Conservation (phyloP, 345 rosid genomes). For the Eucalyptus pauciflora region DNA sequence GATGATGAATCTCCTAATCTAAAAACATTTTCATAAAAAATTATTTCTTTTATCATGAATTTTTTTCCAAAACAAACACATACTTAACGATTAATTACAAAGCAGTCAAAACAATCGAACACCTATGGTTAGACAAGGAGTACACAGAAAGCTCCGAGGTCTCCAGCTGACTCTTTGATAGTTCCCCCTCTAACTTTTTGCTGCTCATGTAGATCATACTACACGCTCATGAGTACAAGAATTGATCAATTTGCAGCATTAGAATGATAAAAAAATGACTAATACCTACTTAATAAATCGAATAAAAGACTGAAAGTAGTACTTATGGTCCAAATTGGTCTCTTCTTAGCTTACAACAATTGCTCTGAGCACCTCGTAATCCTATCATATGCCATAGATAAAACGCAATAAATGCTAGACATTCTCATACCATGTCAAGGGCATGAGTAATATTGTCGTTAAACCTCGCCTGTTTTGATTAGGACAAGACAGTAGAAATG, state of each 20-base stretch:
- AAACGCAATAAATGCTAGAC: neutral
- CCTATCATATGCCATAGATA: neutral
- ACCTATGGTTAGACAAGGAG: neutral
- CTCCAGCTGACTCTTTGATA: neutral
- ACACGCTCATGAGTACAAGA: neutral
- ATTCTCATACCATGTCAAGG: neutral
- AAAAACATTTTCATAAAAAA: neutral
- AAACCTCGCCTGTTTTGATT: neutral
- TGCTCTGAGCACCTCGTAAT: neutral
- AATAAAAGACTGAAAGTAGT: neutral
- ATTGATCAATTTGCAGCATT: neutral
- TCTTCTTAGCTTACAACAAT: neutral
- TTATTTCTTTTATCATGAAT: neutral
- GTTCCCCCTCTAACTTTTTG: neutral
- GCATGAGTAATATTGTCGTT: neutral
- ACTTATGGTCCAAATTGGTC: neutral
- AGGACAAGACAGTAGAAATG: neutral
- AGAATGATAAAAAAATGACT: neutral
- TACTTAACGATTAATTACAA: neutral
- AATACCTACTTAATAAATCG: neutral
- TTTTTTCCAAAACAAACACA: neutral
- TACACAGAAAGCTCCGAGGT: neutral
- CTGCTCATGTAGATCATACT: neutral
- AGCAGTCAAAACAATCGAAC: neutral
- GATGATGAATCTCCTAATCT: neutral